A percentile compares a stretch with the other conserved stretches of the same genome.
Evolutionary conservation across 768 basidiomycete species (phyloP).

Genomic region (Tulasnella sp.): DNA sequence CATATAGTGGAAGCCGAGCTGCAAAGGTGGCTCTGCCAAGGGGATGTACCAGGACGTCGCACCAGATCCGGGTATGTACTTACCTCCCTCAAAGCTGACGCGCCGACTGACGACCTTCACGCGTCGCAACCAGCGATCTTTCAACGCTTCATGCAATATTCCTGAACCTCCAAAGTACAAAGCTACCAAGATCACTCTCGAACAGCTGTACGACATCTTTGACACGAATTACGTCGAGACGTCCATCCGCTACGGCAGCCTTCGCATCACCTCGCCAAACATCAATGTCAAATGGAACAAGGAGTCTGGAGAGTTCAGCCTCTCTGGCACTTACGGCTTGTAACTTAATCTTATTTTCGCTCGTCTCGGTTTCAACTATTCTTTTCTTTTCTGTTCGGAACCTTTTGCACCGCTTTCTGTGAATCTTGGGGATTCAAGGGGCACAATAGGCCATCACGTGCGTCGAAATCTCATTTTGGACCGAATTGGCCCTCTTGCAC

Average conservation of each 20-base stretch:
- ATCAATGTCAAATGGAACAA: slow-evolving; percentile 4
- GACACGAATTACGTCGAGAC: not conserved
- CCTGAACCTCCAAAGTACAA: not conserved
- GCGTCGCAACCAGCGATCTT: not conserved
- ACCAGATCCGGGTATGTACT: not conserved
- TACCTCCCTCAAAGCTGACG: not conserved
- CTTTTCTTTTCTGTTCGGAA: not conserved
- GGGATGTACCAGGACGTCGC: not conserved
- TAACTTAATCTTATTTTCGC: not conserved
- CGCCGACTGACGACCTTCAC: not conserved
- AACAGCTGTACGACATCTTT: not conserved
- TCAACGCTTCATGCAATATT: not conserved
- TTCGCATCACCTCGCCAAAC: not conserved
- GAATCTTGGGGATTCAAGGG: too few species aligned
- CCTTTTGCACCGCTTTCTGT: not conserved
- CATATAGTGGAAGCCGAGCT: not conserved
- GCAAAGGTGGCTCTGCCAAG: not conserved
- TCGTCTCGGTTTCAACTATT: not conserved
- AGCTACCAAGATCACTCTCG: not conserved
- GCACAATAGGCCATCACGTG: not conserved
- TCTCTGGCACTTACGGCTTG: not conserved
- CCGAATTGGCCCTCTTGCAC: not conserved
- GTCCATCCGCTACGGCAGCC: not conserved
- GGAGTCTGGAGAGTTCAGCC: slow-evolving; percentile 1
- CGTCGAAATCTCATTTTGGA: not conserved